These are phyloP conservation scores for Ananas comosus DNA, from an alignment of 176 grass and related monocot genomes.

Conservation along the genomic window DNA sequence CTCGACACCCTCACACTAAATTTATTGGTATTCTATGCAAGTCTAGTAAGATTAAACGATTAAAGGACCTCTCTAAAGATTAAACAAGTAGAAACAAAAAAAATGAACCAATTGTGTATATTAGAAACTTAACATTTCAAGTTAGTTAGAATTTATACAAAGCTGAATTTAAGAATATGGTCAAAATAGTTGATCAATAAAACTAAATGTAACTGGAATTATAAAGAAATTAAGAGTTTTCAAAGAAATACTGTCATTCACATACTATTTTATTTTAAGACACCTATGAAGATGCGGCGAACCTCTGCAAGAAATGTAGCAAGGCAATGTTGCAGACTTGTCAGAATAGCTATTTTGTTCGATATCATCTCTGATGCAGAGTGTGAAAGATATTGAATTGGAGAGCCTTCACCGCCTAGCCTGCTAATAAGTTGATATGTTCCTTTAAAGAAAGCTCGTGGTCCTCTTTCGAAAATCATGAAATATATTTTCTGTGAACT, in stretches of 20 bases:
- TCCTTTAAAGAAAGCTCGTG: constrained; percentile 54
- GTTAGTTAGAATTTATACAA: background rate
- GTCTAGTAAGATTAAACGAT: background rate
- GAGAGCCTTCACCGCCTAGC: constrained; percentile 29
- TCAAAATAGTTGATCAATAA: background rate
- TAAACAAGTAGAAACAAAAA: background rate
- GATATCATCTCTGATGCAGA: constrained; percentile 70
- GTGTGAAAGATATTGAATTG: constrained; percentile 43
- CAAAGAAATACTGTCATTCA: background rate
- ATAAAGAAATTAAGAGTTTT: background rate
- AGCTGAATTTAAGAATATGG: background rate
- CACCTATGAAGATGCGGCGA: constrained; percentile 16
- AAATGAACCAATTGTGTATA: background rate
- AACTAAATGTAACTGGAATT: background rate
- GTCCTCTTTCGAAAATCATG: constrained; percentile 92
- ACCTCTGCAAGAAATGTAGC: constrained; percentile 85
- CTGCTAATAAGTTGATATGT: constrained; percentile 45
- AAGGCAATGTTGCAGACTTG: constrained; percentile 51
- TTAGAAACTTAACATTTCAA: background rate
- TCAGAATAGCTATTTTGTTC: constrained; percentile 49
- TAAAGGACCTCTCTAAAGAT: background rate
- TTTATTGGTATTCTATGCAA: background rate
- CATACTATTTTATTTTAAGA: constrained; percentile 4
- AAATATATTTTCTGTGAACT: constrained; percentile 70
- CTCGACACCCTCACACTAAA: background rate